Evolutionary conservation across 108 stramenopile species (phyloP).

Genomic region (Seminavis robusta): DNA sequence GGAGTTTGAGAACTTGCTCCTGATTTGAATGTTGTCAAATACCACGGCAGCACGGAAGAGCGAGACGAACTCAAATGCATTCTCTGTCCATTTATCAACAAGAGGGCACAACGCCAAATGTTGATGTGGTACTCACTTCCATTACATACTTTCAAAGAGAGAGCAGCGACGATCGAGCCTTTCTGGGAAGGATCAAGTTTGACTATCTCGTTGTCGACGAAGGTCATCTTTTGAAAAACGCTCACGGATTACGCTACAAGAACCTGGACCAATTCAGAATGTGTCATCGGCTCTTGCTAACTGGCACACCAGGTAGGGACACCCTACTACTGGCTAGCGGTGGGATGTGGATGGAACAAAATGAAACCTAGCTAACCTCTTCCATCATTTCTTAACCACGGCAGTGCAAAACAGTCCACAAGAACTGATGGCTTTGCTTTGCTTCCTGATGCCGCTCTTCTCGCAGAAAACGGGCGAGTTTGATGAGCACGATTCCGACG

Average conservation of each 20-base stretch:
- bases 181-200: conserved; percentile 71
- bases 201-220: conserved; percentile 83
- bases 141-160: conserved; percentile 81
- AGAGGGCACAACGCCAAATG: conserved; percentile 3
- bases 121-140: conserved; percentile 80
- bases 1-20: conserved; percentile 91
- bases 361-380: no score
- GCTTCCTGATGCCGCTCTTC: conserved; percentile 86
- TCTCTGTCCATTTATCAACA: conserved; percentile 38
- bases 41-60: conserved; percentile 63
- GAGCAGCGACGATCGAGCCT: conserved; percentile 65
- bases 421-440: conserved; percentile 81
- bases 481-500: conserved; percentile 41
- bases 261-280: conserved; percentile 65
- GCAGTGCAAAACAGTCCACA: conserved; percentile 82
- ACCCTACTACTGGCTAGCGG: no score
- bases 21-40: conserved; percentile 78
- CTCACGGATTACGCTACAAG: conserved; percentile 64
- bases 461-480: conserved; percentile 28
- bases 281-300: conserved; percentile 63
- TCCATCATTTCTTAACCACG: no score
- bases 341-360: no score
- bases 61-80: conserved; percentile 51
- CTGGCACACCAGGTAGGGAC: conserved; percentile 68
- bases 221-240: conserved; percentile 78